Conservation (phyloP, 495 filamentous ascomycete genomes). For the Xylaria longipes region DNA sequence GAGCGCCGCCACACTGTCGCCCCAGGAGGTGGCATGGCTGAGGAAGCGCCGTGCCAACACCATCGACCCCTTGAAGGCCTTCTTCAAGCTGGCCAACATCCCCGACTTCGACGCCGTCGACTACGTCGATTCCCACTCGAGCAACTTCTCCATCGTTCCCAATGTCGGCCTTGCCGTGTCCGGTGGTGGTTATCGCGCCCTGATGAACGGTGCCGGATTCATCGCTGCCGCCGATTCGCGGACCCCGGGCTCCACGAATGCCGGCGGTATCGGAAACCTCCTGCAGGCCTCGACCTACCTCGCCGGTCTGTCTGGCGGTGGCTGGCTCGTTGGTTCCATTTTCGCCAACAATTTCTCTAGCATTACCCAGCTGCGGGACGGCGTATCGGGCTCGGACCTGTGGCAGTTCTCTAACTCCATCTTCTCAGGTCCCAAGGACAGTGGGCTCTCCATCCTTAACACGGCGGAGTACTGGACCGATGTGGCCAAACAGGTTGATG, state of each 20-base stretch:
- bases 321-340: constrained; percentile 86
- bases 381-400: constrained; percentile 57
- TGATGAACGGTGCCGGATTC: constrained; percentile 89
- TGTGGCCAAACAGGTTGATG: constrained; percentile 64
- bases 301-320: constrained; percentile 83
- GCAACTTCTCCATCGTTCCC: constrained; percentile 66
- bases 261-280: constrained; percentile 81
- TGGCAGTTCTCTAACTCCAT: constrained; percentile 86
- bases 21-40: constrained; percentile 72
- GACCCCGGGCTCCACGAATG: constrained; percentile 66
- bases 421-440: constrained; percentile 55
- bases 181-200: constrained; percentile 81
- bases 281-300: constrained; percentile 87
- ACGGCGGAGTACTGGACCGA: constrained; percentile 70
- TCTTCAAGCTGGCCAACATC: constrained; percentile 76
- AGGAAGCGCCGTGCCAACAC: constrained; percentile 61
- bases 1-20: constrained; percentile 62
- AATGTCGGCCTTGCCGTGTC: constrained; percentile 70
- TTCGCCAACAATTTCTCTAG: constrained; percentile 90
- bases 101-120: constrained; percentile 72
- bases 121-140: constrained; percentile 67
- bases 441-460: constrained; percentile 46
- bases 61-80: constrained; percentile 70
- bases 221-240: constrained; percentile 84
- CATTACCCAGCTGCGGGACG: constrained; percentile 66